A percentile compares a stretch with the other conserved stretches of the same genome.
Evolutionary conservation across 768 basidiomycete genomes (phyloP).

Genomic region (Hypsizygus marmoreus): DNA sequence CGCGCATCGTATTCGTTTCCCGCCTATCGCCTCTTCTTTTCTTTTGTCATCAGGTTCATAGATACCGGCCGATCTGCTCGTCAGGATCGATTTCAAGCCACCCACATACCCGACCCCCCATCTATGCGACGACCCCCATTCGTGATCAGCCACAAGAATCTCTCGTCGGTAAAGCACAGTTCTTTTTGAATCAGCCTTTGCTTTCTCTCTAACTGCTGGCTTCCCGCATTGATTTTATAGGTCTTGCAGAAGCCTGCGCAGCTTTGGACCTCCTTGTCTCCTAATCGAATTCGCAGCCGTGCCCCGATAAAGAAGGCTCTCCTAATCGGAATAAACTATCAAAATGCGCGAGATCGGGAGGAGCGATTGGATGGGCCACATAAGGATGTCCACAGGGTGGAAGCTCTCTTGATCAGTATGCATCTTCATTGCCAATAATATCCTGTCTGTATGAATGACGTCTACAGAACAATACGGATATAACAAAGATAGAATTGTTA

Average conservation of each 20-base stretch:
- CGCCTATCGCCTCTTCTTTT: too few relatives aligned
- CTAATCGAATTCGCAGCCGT: neutral
- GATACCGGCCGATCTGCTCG: too few relatives aligned
- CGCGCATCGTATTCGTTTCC: too few relatives aligned
- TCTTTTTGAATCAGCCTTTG: too few relatives aligned
- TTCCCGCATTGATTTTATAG: neutral
- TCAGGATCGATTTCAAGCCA: too few relatives aligned
- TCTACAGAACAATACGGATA: neutral
- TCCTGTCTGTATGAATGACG: too few relatives aligned
- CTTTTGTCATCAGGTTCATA: too few relatives aligned
- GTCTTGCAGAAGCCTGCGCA: neutral
- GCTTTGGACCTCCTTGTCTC: neutral
- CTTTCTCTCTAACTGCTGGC: too few relatives aligned
- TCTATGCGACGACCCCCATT: neutral
- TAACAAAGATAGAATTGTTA: neutral
- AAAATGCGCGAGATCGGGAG: too few relatives aligned
- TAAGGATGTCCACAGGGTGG: slow-evolving; percentile 4
- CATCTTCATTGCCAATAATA: too few relatives aligned
- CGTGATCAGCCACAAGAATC: neutral
- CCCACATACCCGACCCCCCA: neutral
- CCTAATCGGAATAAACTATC: neutral
- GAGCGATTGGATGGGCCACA: too few relatives aligned
- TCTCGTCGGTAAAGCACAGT: neutral
- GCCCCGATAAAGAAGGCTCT: neutral
- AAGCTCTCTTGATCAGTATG: slow-evolving; percentile 3